These are phyloP conservation scores for button mushroom (Agaricus bisporus) DNA, from an alignment of 768 basidiomycete genomes.

Conservation along the genomic window DNA sequence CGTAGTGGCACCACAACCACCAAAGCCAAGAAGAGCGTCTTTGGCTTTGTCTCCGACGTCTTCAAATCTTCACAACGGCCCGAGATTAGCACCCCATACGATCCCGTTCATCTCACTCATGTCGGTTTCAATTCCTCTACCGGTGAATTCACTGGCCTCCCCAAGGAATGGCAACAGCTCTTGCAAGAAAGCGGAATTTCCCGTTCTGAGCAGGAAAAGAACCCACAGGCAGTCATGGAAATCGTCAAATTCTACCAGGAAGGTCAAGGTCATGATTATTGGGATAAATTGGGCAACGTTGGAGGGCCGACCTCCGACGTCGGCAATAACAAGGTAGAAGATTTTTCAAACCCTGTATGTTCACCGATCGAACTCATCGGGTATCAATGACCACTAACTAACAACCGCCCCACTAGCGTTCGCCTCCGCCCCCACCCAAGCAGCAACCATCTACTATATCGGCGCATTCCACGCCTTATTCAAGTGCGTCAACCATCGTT, in stretches of 20 bases:
- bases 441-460: slow-evolving; percentile 23
- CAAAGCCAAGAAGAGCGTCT: slow-evolving; percentile 61
- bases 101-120: slow-evolving; percentile 98
- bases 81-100: slow-evolving; percentile 97
- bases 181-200: slow-evolving; percentile 95
- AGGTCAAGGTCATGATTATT: slow-evolving; percentile 63
- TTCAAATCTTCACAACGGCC: slow-evolving; percentile 71
- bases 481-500: slow-evolving; percentile 20
- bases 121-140: slow-evolving; percentile 99
- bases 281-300: slow-evolving; percentile 79
- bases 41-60: slow-evolving; percentile 65
- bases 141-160: slow-evolving; percentile 95
- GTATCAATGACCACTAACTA: slow-evolving; percentile 8
- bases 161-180: slow-evolving; percentile 98
- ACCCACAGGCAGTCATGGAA: slow-evolving; percentile 96
- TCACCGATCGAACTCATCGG: slow-evolving; percentile 13
- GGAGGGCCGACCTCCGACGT: slow-evolving; percentile 17
- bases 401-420: slow-evolving; percentile 26
- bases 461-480: slow-evolving; percentile 21
- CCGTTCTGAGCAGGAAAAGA: slow-evolving; percentile 90
- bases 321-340: slow-evolving; percentile 30
- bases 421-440: slow-evolving; percentile 47
- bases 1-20: slow-evolving; percentile 37
- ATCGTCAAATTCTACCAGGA: slow-evolving; percentile 99
- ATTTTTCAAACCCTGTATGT: slow-evolving; percentile 55